phyloP scores from a whole-genome alignment of 441 rosid genomes.

The Capsella rubella region DNA sequence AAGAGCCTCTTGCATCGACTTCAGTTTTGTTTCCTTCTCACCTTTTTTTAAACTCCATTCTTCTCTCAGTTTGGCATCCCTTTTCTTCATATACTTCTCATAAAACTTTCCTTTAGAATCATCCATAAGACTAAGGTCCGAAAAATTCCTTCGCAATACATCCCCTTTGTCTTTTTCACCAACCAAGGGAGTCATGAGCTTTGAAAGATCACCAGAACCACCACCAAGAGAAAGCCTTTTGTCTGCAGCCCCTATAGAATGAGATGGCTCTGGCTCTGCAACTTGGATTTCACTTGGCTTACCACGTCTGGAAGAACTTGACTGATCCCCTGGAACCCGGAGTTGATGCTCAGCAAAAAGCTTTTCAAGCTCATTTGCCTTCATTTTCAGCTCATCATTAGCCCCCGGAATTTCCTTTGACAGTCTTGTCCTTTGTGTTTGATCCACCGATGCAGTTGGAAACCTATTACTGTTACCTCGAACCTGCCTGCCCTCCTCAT shows the following conservation, averaged over 20 bases:
- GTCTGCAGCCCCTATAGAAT: conserved; percentile 49
- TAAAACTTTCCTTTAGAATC: conserved; percentile 88
- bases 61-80: conserved; percentile 93
- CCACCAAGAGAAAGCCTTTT: conserved; percentile 45
- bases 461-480: conserved; percentile 44
- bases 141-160: conserved; percentile 57
- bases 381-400: conserved; percentile 81
- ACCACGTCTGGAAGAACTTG: conserved; percentile 62
- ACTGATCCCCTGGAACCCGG: conserved; percentile 72
- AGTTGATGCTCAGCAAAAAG: conserved; percentile 92
- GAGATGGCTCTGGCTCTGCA: conserved; percentile 52
- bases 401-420: conserved; percentile 76
- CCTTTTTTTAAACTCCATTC: conserved; percentile 81
- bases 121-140: conserved; percentile 62
- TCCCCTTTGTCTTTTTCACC: conserved; percentile 52
- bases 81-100: conserved; percentile 85
- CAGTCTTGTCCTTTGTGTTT: conserved; percentile 70
- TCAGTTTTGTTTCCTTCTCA: conserved; percentile 88
- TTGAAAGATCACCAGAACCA: conserved; percentile 44
- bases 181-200: conserved; percentile 55
- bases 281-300: conserved; percentile 60
- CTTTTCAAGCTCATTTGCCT: conserved; percentile 92
- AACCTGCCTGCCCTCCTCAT: conserved; percentile 52
- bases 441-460: conserved; percentile 51
- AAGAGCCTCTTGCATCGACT: conserved; percentile 91